Conservation (phyloP, 1,284 basidiomycete genomes). For the Lignosus rhinocerotis region DNA sequence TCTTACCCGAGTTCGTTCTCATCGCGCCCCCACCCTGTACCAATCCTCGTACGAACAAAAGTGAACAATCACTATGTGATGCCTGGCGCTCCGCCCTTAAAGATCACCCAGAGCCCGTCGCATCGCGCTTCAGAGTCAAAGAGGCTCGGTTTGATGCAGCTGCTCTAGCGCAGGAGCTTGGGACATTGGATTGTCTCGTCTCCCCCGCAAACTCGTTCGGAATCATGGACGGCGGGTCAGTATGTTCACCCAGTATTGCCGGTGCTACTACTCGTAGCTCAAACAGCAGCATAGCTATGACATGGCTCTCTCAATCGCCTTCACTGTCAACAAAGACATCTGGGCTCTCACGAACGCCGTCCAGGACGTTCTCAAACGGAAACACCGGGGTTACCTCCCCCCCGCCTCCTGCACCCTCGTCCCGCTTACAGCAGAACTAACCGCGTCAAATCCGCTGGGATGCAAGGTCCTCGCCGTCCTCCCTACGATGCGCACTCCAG, state of each 20-base stretch:
- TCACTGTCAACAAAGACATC: slow-evolving; percentile 20
- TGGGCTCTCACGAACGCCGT: slow-evolving; percentile 26
- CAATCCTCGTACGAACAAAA: no score
- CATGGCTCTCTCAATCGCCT: slow-evolving; percentile 23
- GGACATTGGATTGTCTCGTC: slow-evolving; percentile 23
- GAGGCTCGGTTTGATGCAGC: slow-evolving; percentile 10
- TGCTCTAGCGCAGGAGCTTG: slow-evolving; percentile 13
- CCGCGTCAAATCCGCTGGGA: slow-evolving; percentile 11
- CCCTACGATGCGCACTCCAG: not conserved
- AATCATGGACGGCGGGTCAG: slow-evolving; percentile 23
- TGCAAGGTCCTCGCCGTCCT: no score
- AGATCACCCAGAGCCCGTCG: slow-evolving; percentile 6
- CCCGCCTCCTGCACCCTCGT: slow-evolving; percentile 29
- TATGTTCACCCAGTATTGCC: not conserved
- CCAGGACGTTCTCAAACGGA: slow-evolving; percentile 22
- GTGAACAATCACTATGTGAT: not conserved
- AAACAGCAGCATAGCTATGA: slow-evolving; percentile 18
- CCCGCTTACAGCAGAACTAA: slow-evolving; percentile 17
- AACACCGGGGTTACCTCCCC: slow-evolving; percentile 26
- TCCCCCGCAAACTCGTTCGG: slow-evolving; percentile 26
- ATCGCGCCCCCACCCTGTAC: no score
- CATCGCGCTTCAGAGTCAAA: slow-evolving; percentile 13
- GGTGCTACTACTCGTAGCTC: not conserved
- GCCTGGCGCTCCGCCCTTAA: slow-evolving; percentile 13
- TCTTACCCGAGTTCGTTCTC: no score